Evolutionary conservation across 805 yeast genomes (phyloP).

Genomic region (Starmerella potacharoeniae): DNA sequence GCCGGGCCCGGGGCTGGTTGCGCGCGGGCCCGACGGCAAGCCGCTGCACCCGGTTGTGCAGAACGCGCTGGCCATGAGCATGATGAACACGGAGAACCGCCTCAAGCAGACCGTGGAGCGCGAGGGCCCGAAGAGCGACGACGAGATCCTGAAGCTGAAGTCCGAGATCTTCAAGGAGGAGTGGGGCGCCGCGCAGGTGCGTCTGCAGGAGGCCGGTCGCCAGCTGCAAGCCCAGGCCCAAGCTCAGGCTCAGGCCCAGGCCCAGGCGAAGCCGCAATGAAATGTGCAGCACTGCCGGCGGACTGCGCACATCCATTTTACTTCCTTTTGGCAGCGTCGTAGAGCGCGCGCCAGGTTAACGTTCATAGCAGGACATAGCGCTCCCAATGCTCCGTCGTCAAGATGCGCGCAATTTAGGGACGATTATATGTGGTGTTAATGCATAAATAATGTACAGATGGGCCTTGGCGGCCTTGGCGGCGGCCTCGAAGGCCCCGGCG

Average conservation of each 20-base stretch:
- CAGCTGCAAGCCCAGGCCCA: constrained; percentile 7
- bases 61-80: constrained; percentile 13
- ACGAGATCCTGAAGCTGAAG: constrained; percentile 17
- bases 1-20: background rate
- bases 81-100: constrained; percentile 12
- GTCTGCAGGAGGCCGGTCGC: constrained; percentile 10
- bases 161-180: constrained; percentile 21
- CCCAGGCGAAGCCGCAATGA: background rate
- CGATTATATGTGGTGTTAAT: too few species aligned
- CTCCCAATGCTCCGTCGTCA: too few species aligned
- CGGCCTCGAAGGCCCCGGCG: too few species aligned
- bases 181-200: constrained; percentile 14
- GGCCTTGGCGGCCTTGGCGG: too few species aligned
- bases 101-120: constrained; percentile 5
- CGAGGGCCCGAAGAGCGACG: constrained; percentile 12
- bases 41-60: constrained; percentile 8
- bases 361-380: too few species aligned
- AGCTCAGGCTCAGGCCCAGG: constrained; percentile 4
- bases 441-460: too few species aligned
- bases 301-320: background rate
- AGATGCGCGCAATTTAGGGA: too few species aligned
- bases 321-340: too few species aligned
- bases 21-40: constrained; percentile 9
- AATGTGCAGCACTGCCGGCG: background rate
- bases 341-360: too few species aligned